These are phyloP conservation scores for Cryphonectria carpinicola DNA, from an alignment of 2,329 filamentous ascomycete genomes.

Conservation along the genomic window DNA sequence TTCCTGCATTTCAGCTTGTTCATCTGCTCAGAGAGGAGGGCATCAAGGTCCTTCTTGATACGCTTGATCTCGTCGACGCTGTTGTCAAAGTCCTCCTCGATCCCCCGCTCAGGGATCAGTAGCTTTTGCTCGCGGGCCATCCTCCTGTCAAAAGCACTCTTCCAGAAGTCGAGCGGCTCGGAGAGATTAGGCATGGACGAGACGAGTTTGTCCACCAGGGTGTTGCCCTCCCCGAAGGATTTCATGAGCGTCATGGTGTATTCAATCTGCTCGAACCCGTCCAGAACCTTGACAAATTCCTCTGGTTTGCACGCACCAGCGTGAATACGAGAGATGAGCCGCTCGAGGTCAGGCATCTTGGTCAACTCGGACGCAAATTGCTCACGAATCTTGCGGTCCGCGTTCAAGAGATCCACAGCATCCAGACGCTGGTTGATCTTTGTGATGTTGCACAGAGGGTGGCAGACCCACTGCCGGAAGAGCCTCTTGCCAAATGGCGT, in stretches of 20 bases:
- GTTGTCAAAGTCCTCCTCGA: constrained; percentile 89
- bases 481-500: constrained; percentile 97
- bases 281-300: constrained; percentile 90
- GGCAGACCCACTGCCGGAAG: constrained; percentile 96
- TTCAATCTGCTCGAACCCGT: constrained; percentile 97
- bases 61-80: constrained; percentile 77
- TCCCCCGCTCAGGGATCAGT: constrained; percentile 81
- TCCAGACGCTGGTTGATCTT: constrained; percentile 94
- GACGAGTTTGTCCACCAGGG: constrained; percentile 83
- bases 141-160: constrained; percentile 83
- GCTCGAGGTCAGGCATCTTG: constrained; percentile 91
- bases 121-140: constrained; percentile 80
- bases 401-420: constrained; percentile 90
- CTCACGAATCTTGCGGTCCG: constrained; percentile 78
- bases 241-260: constrained; percentile 84
- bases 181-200: constrained; percentile 83
- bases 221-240: constrained; percentile 74
- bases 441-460: constrained; percentile 82
- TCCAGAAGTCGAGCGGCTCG: constrained; percentile 79
- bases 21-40: constrained; percentile 72
- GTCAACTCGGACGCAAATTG: constrained; percentile 86
- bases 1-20: constrained; percentile 74
- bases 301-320: constrained; percentile 87
- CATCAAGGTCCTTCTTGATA: constrained; percentile 73
- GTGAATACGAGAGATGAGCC: constrained; percentile 91